Conservation (phyloP, 2,329 filamentous ascomycete species). For the Plenodomus lindquistii region DNA sequence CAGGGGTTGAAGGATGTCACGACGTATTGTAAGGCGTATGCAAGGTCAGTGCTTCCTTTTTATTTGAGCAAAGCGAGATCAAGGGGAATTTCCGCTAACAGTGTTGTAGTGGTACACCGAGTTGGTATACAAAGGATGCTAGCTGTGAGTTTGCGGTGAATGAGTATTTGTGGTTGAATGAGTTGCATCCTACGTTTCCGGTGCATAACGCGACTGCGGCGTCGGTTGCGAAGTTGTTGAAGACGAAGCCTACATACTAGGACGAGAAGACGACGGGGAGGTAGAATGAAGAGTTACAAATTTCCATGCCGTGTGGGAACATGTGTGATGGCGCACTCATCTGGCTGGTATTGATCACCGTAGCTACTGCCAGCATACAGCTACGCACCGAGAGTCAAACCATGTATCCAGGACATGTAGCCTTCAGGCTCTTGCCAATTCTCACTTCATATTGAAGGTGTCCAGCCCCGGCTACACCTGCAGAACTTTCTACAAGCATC, state of each 20-base stretch:
- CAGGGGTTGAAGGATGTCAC: constrained; percentile 60
- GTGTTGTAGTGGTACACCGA: constrained; percentile 39
- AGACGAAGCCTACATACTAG: constrained; percentile 2
- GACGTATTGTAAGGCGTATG: constrained; percentile 58
- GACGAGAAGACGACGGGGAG: not conserved
- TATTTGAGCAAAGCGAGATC: not conserved
- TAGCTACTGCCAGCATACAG: too few relatives aligned
- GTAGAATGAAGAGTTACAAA: not conserved
- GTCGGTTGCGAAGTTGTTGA: constrained; percentile 29
- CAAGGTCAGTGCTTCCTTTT: constrained; percentile 44
- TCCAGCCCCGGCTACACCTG: too few relatives aligned
- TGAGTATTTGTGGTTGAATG: constrained; percentile 68
- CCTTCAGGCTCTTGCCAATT: too few relatives aligned
- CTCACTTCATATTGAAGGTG: too few relatives aligned
- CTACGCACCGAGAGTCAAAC: too few relatives aligned
- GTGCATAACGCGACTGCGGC: constrained; percentile 64
- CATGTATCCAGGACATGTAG: too few relatives aligned
- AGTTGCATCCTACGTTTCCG: constrained; percentile 65
- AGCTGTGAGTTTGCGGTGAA: constrained; percentile 61
- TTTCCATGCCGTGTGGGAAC: too few relatives aligned
- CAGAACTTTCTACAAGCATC: too few relatives aligned
- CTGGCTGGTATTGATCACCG: too few relatives aligned
- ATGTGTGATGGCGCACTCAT: too few relatives aligned
- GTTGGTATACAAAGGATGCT: constrained; percentile 43
- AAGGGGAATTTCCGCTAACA: constrained; percentile 5